These are phyloP conservation scores for Alternaria ethzedia DNA, from an alignment of 2,329 filamentous ascomycete species.

Conservation along the genomic window DNA sequence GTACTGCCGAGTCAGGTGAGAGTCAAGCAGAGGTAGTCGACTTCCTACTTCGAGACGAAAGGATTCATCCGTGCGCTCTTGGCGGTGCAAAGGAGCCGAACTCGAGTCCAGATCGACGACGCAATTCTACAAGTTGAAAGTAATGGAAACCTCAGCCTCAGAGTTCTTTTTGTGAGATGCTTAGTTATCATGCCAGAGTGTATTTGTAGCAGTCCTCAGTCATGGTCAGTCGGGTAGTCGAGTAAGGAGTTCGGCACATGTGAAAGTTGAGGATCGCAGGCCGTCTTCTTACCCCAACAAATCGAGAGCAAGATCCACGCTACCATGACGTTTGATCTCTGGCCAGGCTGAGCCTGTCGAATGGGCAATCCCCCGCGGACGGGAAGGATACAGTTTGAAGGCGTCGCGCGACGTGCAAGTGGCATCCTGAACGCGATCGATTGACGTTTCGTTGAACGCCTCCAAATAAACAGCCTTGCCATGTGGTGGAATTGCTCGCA, in stretches of 20 bases:
- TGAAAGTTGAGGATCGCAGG: neutral
- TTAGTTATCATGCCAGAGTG: conserved; percentile 1
- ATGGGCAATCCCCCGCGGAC: neutral
- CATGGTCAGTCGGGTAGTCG: neutral
- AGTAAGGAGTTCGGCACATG: neutral
- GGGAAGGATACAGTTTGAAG: neutral
- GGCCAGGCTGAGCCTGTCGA: neutral
- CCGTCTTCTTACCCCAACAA: neutral
- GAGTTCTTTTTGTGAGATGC: neutral
- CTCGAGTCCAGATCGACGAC: conserved; percentile 25
- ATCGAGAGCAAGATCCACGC: neutral
- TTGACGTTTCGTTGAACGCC: neutral
- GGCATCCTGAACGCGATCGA: neutral
- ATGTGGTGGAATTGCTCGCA: conserved; percentile 10
- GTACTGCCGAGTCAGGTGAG: neutral
- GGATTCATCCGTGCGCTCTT: conserved; percentile 20
- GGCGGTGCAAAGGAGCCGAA: conserved; percentile 24
- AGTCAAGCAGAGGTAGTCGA: conserved; percentile 3
- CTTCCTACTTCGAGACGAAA: conserved; percentile 9
- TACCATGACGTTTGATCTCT: neutral
- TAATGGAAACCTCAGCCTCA: neutral
- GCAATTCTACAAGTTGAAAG: conserved; percentile 10
- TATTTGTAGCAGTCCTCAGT: neutral
- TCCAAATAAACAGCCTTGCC: conserved; percentile 17
- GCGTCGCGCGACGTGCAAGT: neutral